phyloP scores from a whole-genome alignment of 2,329 filamentous ascomycete genomes.

The Fusarium mangiferae region DNA sequence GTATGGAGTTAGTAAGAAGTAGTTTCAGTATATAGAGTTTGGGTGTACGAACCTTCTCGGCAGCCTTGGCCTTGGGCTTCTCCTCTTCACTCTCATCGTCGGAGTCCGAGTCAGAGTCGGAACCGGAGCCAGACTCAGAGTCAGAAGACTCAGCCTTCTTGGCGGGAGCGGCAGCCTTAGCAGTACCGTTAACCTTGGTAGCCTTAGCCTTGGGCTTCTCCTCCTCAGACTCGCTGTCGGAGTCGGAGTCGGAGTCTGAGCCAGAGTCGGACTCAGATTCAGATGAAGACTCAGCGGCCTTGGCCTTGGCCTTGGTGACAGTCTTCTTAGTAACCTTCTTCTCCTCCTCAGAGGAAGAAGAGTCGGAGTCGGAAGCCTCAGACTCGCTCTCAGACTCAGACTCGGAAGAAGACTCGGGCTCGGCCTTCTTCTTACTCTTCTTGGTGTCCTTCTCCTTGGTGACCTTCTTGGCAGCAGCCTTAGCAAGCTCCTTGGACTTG shows the following conservation, averaged over 20 bases:
- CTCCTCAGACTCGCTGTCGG: constrained; percentile 49
- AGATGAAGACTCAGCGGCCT: constrained; percentile 45
- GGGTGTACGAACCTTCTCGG: constrained; percentile 45
- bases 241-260: constrained; percentile 49
- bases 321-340: constrained; percentile 53
- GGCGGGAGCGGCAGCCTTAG: constrained; percentile 36
- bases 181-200: constrained; percentile 42
- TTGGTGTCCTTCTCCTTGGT: constrained; percentile 60
- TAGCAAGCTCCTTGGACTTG: constrained; percentile 75
- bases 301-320: constrained; percentile 46
- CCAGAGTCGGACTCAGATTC: constrained; percentile 49
- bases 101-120: constrained; percentile 52
- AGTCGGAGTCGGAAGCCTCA: constrained; percentile 53
- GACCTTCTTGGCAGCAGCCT: constrained; percentile 65
- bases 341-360: constrained; percentile 50
- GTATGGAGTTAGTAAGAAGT: constrained; percentile 28
- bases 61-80: constrained; percentile 44
- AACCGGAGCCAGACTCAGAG: constrained; percentile 53
- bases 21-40: neutral
- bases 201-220: constrained; percentile 49
- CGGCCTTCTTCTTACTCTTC: constrained; percentile 60
- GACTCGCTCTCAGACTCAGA: constrained; percentile 54
- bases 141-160: constrained; percentile 42
- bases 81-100: constrained; percentile 51
- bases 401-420: constrained; percentile 55